Evolutionary conservation across 1,284 basidiomycete genomes (phyloP).

Genomic region (Marasmius oreades): DNA sequence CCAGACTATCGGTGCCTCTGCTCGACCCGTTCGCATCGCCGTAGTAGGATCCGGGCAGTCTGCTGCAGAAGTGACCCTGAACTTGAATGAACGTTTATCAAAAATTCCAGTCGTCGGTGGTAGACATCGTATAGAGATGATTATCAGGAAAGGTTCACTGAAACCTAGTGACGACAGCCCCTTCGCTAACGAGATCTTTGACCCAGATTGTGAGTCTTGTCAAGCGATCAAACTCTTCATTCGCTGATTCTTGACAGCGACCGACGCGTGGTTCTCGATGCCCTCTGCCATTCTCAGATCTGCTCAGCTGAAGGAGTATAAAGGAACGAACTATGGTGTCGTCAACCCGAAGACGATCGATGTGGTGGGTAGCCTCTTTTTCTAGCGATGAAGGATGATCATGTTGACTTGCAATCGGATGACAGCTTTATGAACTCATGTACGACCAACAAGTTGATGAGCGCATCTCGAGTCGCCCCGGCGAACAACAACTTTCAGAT

Average conservation of each 20-base stretch:
- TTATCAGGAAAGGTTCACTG: constrained; percentile 51
- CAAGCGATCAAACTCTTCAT: constrained; percentile 1
- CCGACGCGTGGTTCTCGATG: constrained; percentile 37
- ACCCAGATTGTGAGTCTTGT: constrained; percentile 41
- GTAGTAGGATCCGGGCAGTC: constrained; percentile 57
- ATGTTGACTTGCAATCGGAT: constrained; percentile 1
- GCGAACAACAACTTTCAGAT: constrained; percentile 12
- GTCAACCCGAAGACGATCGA: constrained; percentile 48
- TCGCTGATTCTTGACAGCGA: constrained; percentile 27
- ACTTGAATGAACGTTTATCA: constrained; percentile 41
- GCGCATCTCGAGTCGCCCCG: constrained; percentile 32
- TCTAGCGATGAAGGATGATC: background rate
- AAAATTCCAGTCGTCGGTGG: constrained; percentile 22
- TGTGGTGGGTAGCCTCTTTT: constrained; percentile 27
- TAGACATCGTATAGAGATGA: constrained; percentile 45
- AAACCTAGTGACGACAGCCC: constrained; percentile 57
- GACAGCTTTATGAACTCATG: constrained; percentile 48
- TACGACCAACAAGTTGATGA: constrained; percentile 53
- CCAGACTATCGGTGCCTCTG: constrained; percentile 19
- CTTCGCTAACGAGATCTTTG: constrained; percentile 59
- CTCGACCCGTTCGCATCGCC: constrained; percentile 40
- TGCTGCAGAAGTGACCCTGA: constrained; percentile 50
- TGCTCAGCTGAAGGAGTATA: constrained; percentile 34
- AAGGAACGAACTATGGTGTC: constrained; percentile 54
- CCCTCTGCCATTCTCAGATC: constrained; percentile 19